Percentiles rank a stretch among this genome's conserved stretches.
These are phyloP conservation scores for Sisymbrium altissimum DNA, from an alignment of 345 rosid genomes.

Conservation along the genomic window DNA sequence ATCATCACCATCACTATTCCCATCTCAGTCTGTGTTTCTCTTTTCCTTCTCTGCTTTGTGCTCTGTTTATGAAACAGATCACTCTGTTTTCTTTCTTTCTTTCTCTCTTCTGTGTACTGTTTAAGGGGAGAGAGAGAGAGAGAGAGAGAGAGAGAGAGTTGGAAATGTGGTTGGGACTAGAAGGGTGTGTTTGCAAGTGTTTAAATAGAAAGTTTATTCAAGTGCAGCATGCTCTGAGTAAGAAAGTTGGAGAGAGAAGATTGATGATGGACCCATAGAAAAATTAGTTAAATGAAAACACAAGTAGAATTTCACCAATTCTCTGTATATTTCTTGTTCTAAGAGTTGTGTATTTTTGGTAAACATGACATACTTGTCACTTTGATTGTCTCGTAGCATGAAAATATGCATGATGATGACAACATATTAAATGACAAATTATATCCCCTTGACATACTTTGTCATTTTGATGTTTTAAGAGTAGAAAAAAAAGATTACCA, in stretches of 20 bases:
- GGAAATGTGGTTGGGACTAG: conserved; percentile 20
- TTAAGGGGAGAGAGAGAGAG: not conserved
- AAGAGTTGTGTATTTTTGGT: not conserved
- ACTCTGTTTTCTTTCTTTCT: conserved; percentile 3
- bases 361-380: not conserved
- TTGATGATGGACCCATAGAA: not conserved
- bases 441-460: too few relatives aligned
- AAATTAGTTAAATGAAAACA: not conserved
- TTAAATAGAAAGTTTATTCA: conserved; percentile 28
- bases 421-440: too few relatives aligned
- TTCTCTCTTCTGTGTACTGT: not conserved
- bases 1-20: conserved; percentile 39
- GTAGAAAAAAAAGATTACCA: too few relatives aligned
- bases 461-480: too few relatives aligned
- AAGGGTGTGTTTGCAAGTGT: conserved; percentile 15
- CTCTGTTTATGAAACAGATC: conserved; percentile 10
- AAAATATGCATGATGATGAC: not conserved
- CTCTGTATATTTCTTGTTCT: not conserved
- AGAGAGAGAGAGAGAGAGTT: not conserved
- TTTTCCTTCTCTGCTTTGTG: not conserved
- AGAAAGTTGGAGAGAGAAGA: not conserved
- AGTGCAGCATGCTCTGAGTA: not conserved
- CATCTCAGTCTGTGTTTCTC: conserved; percentile 34
- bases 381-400: not conserved
- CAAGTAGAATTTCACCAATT: not conserved